Conservation (phyloP, 495 filamentous ascomycete species). For the Haplographium delicatum region DNA sequence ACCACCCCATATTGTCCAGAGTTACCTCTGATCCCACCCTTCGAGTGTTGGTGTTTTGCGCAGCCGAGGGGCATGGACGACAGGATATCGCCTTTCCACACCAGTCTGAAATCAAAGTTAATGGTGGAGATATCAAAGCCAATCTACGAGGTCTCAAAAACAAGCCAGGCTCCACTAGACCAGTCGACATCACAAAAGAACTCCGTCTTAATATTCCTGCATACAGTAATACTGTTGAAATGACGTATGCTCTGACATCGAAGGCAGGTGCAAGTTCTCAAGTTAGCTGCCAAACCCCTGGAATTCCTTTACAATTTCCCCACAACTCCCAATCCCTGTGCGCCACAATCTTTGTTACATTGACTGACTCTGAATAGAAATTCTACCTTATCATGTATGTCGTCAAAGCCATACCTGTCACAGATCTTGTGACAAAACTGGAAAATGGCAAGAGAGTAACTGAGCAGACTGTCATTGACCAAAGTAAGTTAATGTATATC, state of each 20-base stretch:
- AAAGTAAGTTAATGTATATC: constrained; percentile 83
- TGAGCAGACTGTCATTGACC: constrained; percentile 72
- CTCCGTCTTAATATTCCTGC: constrained; percentile 58
- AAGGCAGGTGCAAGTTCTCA: constrained; percentile 51
- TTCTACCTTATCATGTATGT: constrained; percentile 70
- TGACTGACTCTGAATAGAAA: constrained; percentile 47
- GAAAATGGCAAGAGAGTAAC: constrained; percentile 63
- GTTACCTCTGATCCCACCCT: constrained; percentile 48
- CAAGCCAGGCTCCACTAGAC: constrained; percentile 86
- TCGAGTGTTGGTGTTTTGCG: constrained; percentile 78
- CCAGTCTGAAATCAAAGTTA: constrained; percentile 87
- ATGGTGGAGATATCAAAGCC: constrained; percentile 77
- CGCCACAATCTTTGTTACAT: constrained; percentile 3
- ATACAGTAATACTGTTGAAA: constrained; percentile 69
- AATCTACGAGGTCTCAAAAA: constrained; percentile 93
- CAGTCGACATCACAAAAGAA: constrained; percentile 79
- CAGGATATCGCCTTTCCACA: constrained; percentile 85
- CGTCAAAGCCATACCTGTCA: constrained; percentile 65
- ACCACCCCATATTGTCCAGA: constrained; percentile 40
- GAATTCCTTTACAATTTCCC: neutral
- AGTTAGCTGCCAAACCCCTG: constrained; percentile 17
- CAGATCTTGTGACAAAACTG: constrained; percentile 64
- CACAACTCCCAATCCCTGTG: constrained; percentile 7
- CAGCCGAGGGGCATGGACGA: constrained; percentile 48
- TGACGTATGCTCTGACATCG: constrained; percentile 88